phyloP scores from a whole-genome alignment of 345 rosid genomes.

The Salix dunnii region DNA sequence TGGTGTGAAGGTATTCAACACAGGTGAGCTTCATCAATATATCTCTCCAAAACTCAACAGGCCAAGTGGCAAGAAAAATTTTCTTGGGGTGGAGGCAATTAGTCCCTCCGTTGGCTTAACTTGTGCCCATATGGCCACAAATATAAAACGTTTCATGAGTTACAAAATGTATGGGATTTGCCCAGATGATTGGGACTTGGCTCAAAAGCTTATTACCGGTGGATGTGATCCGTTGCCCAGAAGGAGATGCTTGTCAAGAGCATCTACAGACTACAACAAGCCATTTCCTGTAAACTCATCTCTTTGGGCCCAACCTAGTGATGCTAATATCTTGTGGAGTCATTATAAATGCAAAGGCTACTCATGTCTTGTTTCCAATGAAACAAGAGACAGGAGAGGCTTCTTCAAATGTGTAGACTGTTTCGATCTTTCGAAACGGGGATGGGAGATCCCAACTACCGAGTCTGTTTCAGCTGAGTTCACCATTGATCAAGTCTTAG shows the following conservation, averaged over 20 bases:
- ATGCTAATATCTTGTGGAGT: constrained; percentile 44
- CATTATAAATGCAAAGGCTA: constrained; percentile 51
- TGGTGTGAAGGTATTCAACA: constrained; percentile 21
- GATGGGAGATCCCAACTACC: constrained; percentile 36
- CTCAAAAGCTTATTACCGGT: constrained; percentile 42
- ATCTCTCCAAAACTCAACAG: constrained; percentile 41
- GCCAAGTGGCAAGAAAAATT: constrained; percentile 36
- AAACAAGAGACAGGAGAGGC: constrained; percentile 30
- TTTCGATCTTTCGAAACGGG: constrained; percentile 41
- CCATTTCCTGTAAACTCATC: constrained; percentile 35
- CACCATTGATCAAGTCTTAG: constrained; percentile 47
- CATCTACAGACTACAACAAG: constrained; percentile 33
- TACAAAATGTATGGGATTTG: constrained; percentile 39
- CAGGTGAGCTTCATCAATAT: constrained; percentile 44
- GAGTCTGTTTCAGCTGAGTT: constrained; percentile 43
- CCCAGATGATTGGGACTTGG: constrained; percentile 47
- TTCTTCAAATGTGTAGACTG: constrained; percentile 58
- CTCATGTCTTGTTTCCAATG: constrained; percentile 45
- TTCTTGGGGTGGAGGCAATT: constrained; percentile 48
- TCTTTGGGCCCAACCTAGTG: constrained; percentile 45
- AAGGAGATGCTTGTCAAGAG: constrained; percentile 49
- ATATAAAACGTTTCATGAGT: constrained; percentile 41
- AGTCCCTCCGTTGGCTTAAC: constrained; percentile 39
- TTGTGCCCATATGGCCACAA: constrained; percentile 31
- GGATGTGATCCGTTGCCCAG: constrained; percentile 60